Evolutionary conservation across 2,329 filamentous ascomycete species (phyloP), one percentile per base, ranked within the genome.

Genomic region (Phialemonium atrogriseum): DNA sequence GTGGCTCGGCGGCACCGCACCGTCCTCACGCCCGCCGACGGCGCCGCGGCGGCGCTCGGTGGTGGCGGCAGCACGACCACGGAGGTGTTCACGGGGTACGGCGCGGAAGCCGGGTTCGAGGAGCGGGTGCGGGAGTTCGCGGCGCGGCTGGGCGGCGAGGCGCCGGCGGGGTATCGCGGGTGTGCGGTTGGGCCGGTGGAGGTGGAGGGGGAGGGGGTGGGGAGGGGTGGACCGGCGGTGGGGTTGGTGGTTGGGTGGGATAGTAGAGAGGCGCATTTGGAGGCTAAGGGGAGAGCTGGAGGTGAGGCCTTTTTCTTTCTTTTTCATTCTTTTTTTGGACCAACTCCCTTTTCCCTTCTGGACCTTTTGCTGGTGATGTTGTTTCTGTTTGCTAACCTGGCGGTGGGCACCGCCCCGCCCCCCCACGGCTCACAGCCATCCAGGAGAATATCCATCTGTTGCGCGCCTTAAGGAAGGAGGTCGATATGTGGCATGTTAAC

Each of bases 401-500:
- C 15, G 24, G n/a, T n/a, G n/a, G n/a, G n/a, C n/a, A n/a, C n/a
- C n/a, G n/a, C n/a, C n/a, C n/a, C n/a, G n/a, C n/a, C n/a, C n/a
- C n/a, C n/a, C n/a, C n/a, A n/a, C n/a, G n/a, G n/a, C n/a, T n/a
- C 13, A 18, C 25, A 27, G 25, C 11, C 10, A 28, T 28, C n/a
- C 27, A 17, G 17, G 17, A 20, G 4, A 28, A 28, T 5, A 13
- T 28, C 15, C 7, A 13, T n/a, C 12, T 28, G 5, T 20, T 28
- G n/a, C 11, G 27, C n/a, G 11, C 10, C n/a, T 15, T 20, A 18
- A 28, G 27, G 18, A 28, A 20, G 27, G 27, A 28, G 10, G 21
- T 28, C 17, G 27, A 28, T 21, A 28, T 28, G 27, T 28, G 18
- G 17, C 27, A 28, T 14, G 27, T 28, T 15, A 28, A 13, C 17